Evolutionary conservation across 2,329 filamentous ascomycete genomes (phyloP), one percentile per base, ranked within the genome.

Genomic region (Fusarium odoratissimum): DNA sequence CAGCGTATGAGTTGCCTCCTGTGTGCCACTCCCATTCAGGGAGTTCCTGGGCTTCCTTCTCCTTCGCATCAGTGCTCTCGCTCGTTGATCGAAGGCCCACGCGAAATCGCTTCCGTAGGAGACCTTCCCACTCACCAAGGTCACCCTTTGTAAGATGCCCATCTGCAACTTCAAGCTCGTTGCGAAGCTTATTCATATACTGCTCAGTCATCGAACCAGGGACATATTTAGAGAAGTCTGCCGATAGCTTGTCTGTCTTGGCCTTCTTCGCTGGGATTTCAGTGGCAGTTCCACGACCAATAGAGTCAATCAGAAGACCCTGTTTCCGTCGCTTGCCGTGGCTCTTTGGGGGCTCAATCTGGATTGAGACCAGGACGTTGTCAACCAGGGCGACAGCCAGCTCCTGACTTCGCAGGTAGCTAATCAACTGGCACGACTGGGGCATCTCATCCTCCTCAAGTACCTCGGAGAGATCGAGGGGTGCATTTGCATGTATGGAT

Each of bases 221-320:
- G 69, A 86, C 75, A 14, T 80, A 77, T 33, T 74, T 74, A 1
- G 82, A 80, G 54, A 84, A 83, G 56, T 80, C 80, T 8, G 67
- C 56, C 8, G 79, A 81, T 8, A 75, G 52, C 11, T 78, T 77
- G 8, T 81, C 80, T 37, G 74, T 75, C 67, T 79, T 80, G 8
- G 61, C 66, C 51, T 77, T 81, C 69, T 84, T 83, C 10, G 77
- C 58, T 23, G 79, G 72, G 42, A 82, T 73, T 71, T 84, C 83
- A 8, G 82, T 76, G 16, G 82, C 80, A 3, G 84, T 83, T 6
- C 91, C 92, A 67, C 91, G 91, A 4, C 92, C 91, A 60, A 95
- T 89, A 0, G 92, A 92, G 77, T 95, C 92, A 38, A 93, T 91
- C 31, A 95, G 83, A 12, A 93, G 84, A 13, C 91, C 91, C 57